These are phyloP conservation scores for Coix lacrymajobi DNA, from an alignment of 176 grass and related monocot species.

Conservation along the genomic window DNA sequence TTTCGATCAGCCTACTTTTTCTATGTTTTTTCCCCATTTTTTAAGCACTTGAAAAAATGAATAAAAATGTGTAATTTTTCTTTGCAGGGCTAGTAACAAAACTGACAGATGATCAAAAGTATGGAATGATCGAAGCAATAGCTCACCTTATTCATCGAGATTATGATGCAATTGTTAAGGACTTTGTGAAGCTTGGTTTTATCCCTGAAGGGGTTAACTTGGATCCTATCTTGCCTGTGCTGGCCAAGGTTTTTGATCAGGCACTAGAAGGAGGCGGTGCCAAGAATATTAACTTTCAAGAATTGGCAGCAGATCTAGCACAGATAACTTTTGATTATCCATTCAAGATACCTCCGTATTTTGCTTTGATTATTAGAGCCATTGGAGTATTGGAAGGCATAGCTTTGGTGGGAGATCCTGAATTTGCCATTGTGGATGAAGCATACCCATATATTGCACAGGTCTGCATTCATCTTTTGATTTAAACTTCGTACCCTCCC, in stretches of 20 bases:
- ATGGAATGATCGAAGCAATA: constrained; percentile 99
- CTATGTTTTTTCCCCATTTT: background rate
- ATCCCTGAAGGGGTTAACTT: constrained; percentile 96
- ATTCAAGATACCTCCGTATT: constrained; percentile 95
- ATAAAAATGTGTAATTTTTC: background rate
- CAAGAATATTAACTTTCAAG: constrained; percentile 98
- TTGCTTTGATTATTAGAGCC: constrained; percentile 97
- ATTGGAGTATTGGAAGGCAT: constrained; percentile 98
- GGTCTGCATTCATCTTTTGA: constrained; percentile 34
- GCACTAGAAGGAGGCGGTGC: constrained; percentile 97
- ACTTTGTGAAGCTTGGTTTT: constrained; percentile 97
- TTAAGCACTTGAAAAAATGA: background rate
- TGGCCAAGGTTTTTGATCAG: constrained; percentile 97
- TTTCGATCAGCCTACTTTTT: background rate
- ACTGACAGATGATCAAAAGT: constrained; percentile 93
- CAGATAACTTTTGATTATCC: constrained; percentile 99
- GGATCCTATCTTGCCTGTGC: constrained; percentile 83
- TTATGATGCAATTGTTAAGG: constrained; percentile 87
- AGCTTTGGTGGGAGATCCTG: constrained; percentile 95
- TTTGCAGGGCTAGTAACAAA: constrained; percentile 88
- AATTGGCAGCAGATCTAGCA: constrained; percentile 91
- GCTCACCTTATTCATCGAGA: constrained; percentile 99
- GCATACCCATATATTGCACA: constrained; percentile 97
- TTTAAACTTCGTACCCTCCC: background rate
- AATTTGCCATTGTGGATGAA: constrained; percentile 97